A percentile compares a stretch with the other conserved stretches of the same genome.
These are phyloP conservation scores for Colletotrichum tanaceti DNA, from an alignment of 2,329 filamentous ascomycete genomes.

Conservation along the genomic window DNA sequence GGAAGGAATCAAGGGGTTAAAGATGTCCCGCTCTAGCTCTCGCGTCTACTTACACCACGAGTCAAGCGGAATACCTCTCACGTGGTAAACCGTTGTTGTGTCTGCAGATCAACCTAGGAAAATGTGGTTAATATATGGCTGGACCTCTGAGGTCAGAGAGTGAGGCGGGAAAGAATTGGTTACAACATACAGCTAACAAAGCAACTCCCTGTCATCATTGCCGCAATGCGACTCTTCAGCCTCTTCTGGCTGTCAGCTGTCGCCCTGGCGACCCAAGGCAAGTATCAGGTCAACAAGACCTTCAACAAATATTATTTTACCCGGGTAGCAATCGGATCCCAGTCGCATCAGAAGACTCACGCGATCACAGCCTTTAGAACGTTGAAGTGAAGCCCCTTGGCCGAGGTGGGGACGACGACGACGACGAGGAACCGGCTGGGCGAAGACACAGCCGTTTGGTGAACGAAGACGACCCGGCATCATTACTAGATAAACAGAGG, in stretches of 20 bases:
- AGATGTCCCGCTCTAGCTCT: slow-evolving; percentile 8
- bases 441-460: too few relatives aligned
- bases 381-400: too few relatives aligned
- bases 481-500: too few relatives aligned
- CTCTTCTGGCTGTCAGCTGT: slow-evolving; percentile 21
- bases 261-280: slow-evolving; percentile 10
- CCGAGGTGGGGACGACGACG: too few relatives aligned
- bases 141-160: background rate
- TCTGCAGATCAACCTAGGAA: background rate
- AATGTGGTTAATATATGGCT: background rate
- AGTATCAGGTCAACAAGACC: slow-evolving; percentile 25
- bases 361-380: too few relatives aligned
- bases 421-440: too few relatives aligned
- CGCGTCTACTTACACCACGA: background rate
- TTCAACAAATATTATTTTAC: slow-evolving; percentile 56
- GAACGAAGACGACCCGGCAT: too few relatives aligned
- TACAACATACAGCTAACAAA: too few relatives aligned
- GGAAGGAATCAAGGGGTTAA: slow-evolving; percentile 14
- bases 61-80: background rate
- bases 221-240: slow-evolving; percentile 25
- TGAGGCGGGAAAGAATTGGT: background rate
- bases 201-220: background rate
- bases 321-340: slow-evolving; percentile 63
- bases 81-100: background rate
- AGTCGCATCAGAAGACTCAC: too few relatives aligned